Conservation (phyloP, 2,329 filamentous ascomycete genomes). For the Clonostachys chloroleuca region DNA sequence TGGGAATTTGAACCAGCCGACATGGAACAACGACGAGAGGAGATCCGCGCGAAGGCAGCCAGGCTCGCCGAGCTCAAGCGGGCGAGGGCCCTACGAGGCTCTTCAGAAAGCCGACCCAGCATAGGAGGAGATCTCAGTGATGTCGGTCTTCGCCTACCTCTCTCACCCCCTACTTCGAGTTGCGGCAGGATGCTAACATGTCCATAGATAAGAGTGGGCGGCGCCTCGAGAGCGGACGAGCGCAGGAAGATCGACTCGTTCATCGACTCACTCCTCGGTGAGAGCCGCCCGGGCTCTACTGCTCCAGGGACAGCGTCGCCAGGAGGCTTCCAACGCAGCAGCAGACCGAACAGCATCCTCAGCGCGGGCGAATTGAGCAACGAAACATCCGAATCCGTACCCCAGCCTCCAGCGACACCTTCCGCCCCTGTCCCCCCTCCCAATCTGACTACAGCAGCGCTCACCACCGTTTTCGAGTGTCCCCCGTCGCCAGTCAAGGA, state of each 20-base stretch:
- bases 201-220: conserved; percentile 56
- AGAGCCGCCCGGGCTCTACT: conserved; percentile 68
- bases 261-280: conserved; percentile 78
- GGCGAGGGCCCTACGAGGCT: conserved; percentile 79
- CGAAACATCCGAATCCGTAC: conserved; percentile 59
- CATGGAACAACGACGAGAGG: conserved; percentile 84
- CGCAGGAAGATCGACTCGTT: conserved; percentile 78
- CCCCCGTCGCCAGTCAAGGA: conserved; percentile 74
- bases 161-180: not conserved
- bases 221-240: conserved; percentile 62
- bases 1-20: conserved; percentile 37
- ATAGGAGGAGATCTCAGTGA: conserved; percentile 66
- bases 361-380: conserved; percentile 79
- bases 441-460: conserved; percentile 67
- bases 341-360: conserved; percentile 81
- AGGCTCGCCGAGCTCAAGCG: conserved; percentile 95
- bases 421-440: conserved; percentile 42
- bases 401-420: conserved; percentile 32
- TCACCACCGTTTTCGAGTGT: conserved; percentile 77
- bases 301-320: conserved; percentile 61
- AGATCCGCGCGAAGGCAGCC: conserved; percentile 94
- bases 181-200: conserved; percentile 1
- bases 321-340: conserved; percentile 50
- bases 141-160: conserved; percentile 42
- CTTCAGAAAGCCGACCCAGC: conserved; percentile 68